Conservation (phyloP, 768 basidiomycete genomes). For the Lyophyllum decastes region DNA sequence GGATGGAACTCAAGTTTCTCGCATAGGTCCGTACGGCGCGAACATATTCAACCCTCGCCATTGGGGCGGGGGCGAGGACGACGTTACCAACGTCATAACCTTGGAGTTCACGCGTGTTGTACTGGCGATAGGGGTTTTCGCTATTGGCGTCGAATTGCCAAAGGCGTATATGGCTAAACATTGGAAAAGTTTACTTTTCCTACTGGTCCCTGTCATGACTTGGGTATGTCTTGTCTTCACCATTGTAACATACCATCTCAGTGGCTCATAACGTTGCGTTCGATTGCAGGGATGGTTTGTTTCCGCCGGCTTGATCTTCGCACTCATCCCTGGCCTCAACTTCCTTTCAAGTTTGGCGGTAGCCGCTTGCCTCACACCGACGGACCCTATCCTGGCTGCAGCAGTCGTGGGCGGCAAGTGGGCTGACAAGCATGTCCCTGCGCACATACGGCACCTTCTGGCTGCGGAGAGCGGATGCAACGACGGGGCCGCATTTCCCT, state of each 20-base stretch:
- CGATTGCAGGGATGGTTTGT: constrained; percentile 85
- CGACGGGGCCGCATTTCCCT: constrained; percentile 96
- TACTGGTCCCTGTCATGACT: constrained; percentile 82
- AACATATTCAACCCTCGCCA: constrained; percentile 79
- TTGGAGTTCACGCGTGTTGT: constrained; percentile 92
- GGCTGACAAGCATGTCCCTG: constrained; percentile 95
- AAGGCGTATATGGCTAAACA: constrained; percentile 94
- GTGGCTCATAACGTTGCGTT: constrained; percentile 10
- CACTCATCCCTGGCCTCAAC: constrained; percentile 83
- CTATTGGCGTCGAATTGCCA: constrained; percentile 96
- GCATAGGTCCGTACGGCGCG: constrained; percentile 77
- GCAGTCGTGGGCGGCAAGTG: constrained; percentile 95
- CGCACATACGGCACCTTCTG: constrained; percentile 66
- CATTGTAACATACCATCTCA: not conserved
- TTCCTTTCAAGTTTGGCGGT: constrained; percentile 90
- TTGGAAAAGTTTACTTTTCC: constrained; percentile 86
- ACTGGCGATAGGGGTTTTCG: constrained; percentile 95
- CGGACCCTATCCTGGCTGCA: constrained; percentile 91
- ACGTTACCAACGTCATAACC: constrained; percentile 71
- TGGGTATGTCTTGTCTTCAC: constrained; percentile 54
- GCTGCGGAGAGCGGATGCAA: constrained; percentile 90
- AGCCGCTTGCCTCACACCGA: constrained; percentile 91
- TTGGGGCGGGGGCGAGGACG: constrained; percentile 59
- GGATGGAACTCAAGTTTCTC: not conserved
- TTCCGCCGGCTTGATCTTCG: constrained; percentile 88